phyloP scores from a whole-genome alignment of 2,329 filamentous ascomycete species.

The Diaporthe citrichinensis region DNA sequence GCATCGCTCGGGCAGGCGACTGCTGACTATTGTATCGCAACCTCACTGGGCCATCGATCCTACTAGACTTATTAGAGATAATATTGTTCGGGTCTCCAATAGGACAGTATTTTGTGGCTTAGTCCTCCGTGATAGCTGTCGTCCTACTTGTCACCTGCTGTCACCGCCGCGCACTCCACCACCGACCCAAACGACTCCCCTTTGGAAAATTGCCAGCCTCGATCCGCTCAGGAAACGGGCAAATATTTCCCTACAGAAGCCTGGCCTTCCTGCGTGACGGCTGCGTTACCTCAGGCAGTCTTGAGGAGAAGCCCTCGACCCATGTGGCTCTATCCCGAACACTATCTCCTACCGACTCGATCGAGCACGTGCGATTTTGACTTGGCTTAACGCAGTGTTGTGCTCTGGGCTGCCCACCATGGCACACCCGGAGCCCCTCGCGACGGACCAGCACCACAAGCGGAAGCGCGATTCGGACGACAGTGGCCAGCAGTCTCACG shows the following conservation, averaged over 20 bases:
- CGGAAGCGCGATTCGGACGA: conserved; percentile 65
- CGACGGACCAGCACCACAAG: conserved; percentile 56
- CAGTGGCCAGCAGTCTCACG: conserved; percentile 54
- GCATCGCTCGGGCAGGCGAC: neutral
- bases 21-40: neutral
- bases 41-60: neutral
- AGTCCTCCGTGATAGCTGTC: neutral
- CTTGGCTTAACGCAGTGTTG: conserved; percentile 33
- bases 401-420: conserved; percentile 50
- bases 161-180: neutral
- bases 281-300: neutral
- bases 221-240: neutral
- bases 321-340: conserved; percentile 10
- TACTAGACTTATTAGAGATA: neutral
- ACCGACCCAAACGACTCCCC: neutral
- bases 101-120: neutral
- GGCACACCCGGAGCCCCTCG: conserved; percentile 51
- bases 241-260: neutral
- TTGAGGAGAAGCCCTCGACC: conserved; percentile 5
- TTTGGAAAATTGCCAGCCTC: neutral
- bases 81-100: neutral
- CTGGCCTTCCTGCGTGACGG: neutral
- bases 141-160: neutral
- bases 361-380: conserved; percentile 21
- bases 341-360: neutral